These are phyloP conservation scores for Schwanniomyces vanrijiae DNA, from an alignment of 805 yeast genomes.

Conservation along the genomic window DNA sequence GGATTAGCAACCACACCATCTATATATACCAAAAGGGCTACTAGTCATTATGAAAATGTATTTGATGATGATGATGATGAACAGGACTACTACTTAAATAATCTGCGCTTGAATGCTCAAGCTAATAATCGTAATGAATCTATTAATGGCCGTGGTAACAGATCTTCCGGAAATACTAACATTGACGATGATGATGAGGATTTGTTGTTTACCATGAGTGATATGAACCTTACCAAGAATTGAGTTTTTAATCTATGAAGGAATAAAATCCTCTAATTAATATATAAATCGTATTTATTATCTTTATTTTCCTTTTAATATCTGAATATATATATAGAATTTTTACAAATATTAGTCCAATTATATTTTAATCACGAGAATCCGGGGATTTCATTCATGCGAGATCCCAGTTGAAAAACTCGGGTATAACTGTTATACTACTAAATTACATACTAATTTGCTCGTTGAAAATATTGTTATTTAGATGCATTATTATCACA, in stretches of 20 bases:
- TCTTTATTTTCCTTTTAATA: neutral
- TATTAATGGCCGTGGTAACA: slow-evolving; percentile 1
- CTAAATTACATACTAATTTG: neutral
- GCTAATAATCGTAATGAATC: slow-evolving; percentile 1
- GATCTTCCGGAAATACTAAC: slow-evolving; percentile 4
- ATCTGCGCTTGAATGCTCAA: neutral
- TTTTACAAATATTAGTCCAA: neutral
- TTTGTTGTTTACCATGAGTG: slow-evolving; percentile 70
- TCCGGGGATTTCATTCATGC: neutral
- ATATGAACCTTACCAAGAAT: slow-evolving; percentile 52
- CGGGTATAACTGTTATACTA: neutral
- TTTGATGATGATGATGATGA: slow-evolving; percentile 46
- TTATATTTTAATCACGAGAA: neutral
- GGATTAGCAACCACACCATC: slow-evolving; percentile 41
- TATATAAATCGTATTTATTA: neutral
- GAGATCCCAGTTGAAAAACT: neutral
- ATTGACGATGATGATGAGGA: slow-evolving; percentile 54
- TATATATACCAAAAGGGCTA: slow-evolving; percentile 16
- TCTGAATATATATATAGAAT: neutral
- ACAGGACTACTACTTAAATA: slow-evolving; percentile 8
- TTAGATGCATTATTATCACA: neutral
- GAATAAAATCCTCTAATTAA: neutral
- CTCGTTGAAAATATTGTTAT: neutral
- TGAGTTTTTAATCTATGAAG: slow-evolving; percentile 2
- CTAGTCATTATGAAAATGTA: slow-evolving; percentile 36